Base-by-base conservation (phyloP, 2,329 filamentous ascomycete species). In the Penicillium sp. region DNA sequence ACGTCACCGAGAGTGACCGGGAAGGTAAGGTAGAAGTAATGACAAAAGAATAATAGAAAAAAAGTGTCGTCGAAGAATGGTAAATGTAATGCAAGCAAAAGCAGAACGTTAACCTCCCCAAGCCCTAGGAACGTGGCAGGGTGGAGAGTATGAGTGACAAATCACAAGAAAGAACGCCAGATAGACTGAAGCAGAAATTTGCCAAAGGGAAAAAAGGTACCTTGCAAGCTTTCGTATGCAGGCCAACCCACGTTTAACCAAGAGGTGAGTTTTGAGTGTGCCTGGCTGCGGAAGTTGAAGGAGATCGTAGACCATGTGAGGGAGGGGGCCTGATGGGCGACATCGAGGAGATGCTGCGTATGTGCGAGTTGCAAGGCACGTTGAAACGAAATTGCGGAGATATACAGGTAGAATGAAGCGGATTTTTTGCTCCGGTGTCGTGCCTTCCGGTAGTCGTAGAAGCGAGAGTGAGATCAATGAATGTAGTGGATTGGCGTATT, bases 41-140 rank as follows among this genome's bases (percentile, higher is more conserved):
- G 31, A 58, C 48, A 58, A 51, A 58, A 58, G 48, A 58, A 58
- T 58, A 58, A 26, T 51, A 52, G 57, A 58, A 58, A 63, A 66
- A 61, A 57, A 62, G 55, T 58, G 66, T 45, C 62, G 55, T 58
- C 51, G 48, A 45, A 59, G 44, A 49, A 62, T 63, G 60, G 63
- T 58, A 63, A 69, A 69, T 30, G 56, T 62, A 64, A 61, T 61
- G 57, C 62, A 66, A 66, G 65, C 68, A 71, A 66, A 60, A 59
- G 47, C 47, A 56, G 56, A 58, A 61, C 66, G 66, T 66, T 67
- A 73, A 61, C 70, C 66, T 69, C 73, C 70, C 70, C 66, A 62
- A 44, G 63, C 77, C 76, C 76, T 79, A 78, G 76, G 71, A 63
- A 75, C 77, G 69, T 79, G 68, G 69, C 76, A 79, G 76, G 75